phyloP scores from a whole-genome alignment of 768 basidiomycete genomes.

The Fistulinella prunicolor region DNA sequence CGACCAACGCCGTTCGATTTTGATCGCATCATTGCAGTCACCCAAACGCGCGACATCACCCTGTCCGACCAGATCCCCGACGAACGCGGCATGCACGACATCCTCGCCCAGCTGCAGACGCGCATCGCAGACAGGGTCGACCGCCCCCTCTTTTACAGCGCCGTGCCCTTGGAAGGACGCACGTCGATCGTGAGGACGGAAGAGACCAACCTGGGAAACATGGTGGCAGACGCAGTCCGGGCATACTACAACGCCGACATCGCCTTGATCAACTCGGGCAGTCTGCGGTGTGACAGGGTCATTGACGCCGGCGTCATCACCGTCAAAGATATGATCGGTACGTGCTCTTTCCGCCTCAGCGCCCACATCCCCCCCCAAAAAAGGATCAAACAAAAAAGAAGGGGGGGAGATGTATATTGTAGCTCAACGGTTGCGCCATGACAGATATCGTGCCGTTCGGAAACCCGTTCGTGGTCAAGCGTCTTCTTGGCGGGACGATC shows the following conservation, averaged over 20 bases:
- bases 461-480: constrained; percentile 6
- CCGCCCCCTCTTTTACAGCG: constrained; percentile 1
- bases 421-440: too few species aligned
- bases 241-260: constrained; percentile 17
- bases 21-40: too few species aligned
- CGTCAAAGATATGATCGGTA: constrained; percentile 16
- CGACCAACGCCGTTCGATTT: too few species aligned
- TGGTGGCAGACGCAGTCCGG: constrained; percentile 18
- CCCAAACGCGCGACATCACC: constrained; percentile 7
- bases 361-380: not conserved
- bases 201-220: constrained; percentile 4
- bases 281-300: constrained; percentile 6
- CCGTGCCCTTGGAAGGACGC: constrained; percentile 6
- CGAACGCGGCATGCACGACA: constrained; percentile 1
- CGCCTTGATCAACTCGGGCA: constrained; percentile 4
- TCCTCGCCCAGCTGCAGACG: not conserved
- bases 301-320: constrained; percentile 3
- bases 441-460: constrained; percentile 5
- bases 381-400: too few species aligned
- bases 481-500: not conserved
- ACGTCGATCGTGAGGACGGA: not conserved
- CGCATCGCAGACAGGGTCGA: not conserved
- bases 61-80: constrained; percentile 3
- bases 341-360: not conserved
- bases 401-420: too few species aligned